Conservation (phyloP, 2,329 filamentous ascomycete genomes). For the Neoscytalidium dimidiatum region DNA sequence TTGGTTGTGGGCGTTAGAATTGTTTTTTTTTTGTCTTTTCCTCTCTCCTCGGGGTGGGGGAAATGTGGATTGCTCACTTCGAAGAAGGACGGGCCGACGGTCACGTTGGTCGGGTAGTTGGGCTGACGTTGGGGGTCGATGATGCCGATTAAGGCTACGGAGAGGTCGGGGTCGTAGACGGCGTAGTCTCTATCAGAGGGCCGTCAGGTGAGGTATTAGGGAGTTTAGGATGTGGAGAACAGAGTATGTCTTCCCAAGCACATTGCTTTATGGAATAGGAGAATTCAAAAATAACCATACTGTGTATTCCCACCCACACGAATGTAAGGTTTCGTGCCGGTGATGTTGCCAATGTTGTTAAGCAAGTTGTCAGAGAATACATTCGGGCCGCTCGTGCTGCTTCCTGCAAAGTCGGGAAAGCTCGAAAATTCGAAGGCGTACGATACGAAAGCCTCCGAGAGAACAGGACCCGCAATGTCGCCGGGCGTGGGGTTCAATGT, state of each 20-base stretch:
- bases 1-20: no score
- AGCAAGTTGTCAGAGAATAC: constrained; percentile 62
- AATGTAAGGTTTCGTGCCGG: constrained; percentile 60
- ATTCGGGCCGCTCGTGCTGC: constrained; percentile 55
- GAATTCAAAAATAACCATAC: constrained; percentile 23
- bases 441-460: constrained; percentile 51
- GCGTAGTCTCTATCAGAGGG: constrained; percentile 61
- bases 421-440: constrained; percentile 56
- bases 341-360: constrained; percentile 56
- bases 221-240: no score
- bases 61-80: no score
- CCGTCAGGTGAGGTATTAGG: no score
- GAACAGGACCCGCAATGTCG: constrained; percentile 27
- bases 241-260: no score
- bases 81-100: constrained; percentile 63
- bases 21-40: no score
- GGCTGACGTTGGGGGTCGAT: constrained; percentile 51
- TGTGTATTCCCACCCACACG: constrained; percentile 69
- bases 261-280: neutral
- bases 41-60: no score
- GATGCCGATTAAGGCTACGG: constrained; percentile 55
- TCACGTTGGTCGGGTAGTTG: constrained; percentile 63
- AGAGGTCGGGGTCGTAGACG: constrained; percentile 58
- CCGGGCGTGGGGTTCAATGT: neutral
- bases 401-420: constrained; percentile 58